phyloP scores from a whole-genome alignment of 495 filamentous ascomycete species.

The Tirmania nivea region DNA sequence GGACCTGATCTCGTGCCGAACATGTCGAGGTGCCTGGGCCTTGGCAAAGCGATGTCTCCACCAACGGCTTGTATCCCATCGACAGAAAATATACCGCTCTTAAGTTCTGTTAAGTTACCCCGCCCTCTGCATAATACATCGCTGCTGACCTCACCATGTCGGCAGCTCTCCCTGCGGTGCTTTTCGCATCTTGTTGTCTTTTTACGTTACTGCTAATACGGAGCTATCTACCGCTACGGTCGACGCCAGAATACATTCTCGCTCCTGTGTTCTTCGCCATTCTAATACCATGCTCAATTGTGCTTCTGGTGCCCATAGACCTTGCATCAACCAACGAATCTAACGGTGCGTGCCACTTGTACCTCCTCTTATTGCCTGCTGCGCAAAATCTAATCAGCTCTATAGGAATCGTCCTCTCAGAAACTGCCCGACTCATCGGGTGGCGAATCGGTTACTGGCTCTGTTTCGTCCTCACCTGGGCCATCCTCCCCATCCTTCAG shows the following conservation, averaged over 20 bases:
- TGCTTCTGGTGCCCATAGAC: conserved; percentile 91
- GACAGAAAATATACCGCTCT: not conserved
- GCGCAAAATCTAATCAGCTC: conserved; percentile 1
- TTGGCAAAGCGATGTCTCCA: too few relatives aligned
- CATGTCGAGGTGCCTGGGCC: too few relatives aligned
- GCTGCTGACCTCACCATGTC: not conserved
- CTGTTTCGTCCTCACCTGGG: conserved; percentile 86
- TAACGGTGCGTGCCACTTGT: conserved; percentile 45
- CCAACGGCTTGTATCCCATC: too few relatives aligned
- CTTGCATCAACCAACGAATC: conserved; percentile 60
- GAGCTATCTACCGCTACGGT: conserved; percentile 70
- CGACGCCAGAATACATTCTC: conserved; percentile 74
- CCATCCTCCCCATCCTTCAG: conserved; percentile 77
- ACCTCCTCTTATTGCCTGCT: conserved; percentile 24
- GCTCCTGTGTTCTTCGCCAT: conserved; percentile 84
- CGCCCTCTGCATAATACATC: not conserved
- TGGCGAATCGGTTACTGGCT: conserved; percentile 96
- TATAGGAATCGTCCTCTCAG: conserved; percentile 38
- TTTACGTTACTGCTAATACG: conserved; percentile 61
- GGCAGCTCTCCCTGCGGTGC: conserved; percentile 9
- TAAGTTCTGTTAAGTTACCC: not conserved
- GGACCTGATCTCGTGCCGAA: too few relatives aligned
- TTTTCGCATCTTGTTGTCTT: conserved; percentile 24
- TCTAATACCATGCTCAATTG: conserved; percentile 75
- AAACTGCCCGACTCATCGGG: conserved; percentile 48